Conservation (phyloP, 2,329 filamentous ascomycete genomes). For the Ophiostoma tasmaniense region DNA sequence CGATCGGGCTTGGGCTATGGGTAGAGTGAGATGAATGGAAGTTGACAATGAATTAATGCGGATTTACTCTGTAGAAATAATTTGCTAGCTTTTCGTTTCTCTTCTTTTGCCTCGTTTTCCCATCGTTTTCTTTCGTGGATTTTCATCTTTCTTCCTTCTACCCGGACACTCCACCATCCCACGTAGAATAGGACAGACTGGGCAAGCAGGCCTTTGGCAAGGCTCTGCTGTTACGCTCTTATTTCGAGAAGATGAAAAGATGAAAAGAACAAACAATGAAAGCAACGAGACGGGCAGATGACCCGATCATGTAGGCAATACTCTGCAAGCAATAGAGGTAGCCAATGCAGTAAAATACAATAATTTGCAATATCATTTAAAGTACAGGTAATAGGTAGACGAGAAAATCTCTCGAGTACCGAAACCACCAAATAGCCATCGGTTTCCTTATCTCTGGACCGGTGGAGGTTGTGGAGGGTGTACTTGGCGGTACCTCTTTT, state of each 20-base stretch:
- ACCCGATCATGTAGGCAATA: not conserved
- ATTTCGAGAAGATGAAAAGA: no score
- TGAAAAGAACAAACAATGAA: not conserved
- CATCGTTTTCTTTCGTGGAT: not conserved
- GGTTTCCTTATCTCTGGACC: constrained; percentile 21
- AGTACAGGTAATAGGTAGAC: not conserved
- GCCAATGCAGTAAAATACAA: not conserved
- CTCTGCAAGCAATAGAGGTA: not conserved
- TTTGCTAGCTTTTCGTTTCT: no score
- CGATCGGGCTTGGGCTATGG: not conserved
- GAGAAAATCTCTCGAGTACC: not conserved
- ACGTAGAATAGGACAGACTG: no score
- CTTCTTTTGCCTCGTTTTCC: not conserved
- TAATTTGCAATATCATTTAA: not conserved
- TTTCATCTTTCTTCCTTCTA: not conserved
- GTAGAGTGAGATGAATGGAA: not conserved
- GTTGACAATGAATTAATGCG: no score
- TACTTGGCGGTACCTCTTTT: not conserved
- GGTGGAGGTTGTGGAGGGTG: constrained; percentile 6
- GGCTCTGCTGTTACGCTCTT: no score
- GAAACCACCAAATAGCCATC: constrained; percentile 19
- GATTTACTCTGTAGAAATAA: no score
- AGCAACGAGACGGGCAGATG: not conserved
- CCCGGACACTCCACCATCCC: not conserved
- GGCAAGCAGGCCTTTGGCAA: no score